Base-by-base conservation (phyloP, 441 rosid species). In the Hypseocharis bilobata region DNA sequence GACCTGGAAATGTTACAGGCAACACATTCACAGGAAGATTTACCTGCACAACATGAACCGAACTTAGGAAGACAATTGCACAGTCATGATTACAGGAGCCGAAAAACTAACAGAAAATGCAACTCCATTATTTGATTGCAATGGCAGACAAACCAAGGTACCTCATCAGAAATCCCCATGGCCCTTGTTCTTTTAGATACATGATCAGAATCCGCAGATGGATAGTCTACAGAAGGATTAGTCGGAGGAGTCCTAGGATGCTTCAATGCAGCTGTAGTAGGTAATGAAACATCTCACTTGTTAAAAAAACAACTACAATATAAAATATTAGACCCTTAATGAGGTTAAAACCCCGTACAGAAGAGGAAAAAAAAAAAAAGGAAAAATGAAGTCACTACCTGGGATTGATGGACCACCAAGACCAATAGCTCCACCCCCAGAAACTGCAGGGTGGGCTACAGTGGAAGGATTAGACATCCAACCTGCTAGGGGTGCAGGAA, bases 391-490 rank as follows among this genome's bases (percentile, higher is more conserved):
- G n/a, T 11, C 19, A 26, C 11, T 32, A 57, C 96, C 96, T 65
- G 90, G 76, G 71, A 76, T 86, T 72, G 80, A 86, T 52, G 89
- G 78, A 7, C 74, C 78, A 64, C 82, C 28, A 70, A 86, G 76
- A 63, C 88, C 86, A 16, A 86, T 70, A 34, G 89, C 86, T 51
- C 87, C 92, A 10, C n/a, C n/a, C n/a, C 76, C 87, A 72, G 92
- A 85, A 70, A 80, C 90, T 27, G 85, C 78, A 0, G 86, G 85
- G 64, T 88, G 86, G 66, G 89, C 81, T 34, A 82, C 82, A 45
- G 91, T 64, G 66, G 88, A 60, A 64, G 92, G 77, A 78, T 77
- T 86, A 14, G 96, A 88, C 96, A 86, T 86, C 96, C 92, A 86
- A 51, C 96, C 92, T 42, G 90, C 83, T 62, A 86, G 84, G 65